Conservation (phyloP, 208 protist genomes). For the Leishmania amazonensis region DNA sequence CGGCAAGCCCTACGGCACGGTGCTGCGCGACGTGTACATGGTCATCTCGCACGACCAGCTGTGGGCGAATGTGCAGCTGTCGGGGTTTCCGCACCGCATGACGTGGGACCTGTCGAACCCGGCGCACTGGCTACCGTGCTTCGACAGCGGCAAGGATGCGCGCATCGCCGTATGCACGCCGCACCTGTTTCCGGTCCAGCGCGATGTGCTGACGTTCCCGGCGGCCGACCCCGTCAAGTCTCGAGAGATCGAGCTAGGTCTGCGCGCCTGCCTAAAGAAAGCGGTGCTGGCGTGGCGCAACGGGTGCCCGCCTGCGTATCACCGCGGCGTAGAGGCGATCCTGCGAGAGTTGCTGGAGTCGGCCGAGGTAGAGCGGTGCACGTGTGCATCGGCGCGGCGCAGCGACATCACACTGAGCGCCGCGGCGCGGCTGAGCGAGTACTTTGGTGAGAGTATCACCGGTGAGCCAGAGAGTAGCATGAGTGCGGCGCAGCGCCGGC, state of each 20-base stretch:
- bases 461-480: neutral
- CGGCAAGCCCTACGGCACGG: conserved; percentile 51
- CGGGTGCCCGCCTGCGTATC: conserved; percentile 52
- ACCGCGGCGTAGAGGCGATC: conserved; percentile 57
- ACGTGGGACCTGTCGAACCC: conserved; percentile 65
- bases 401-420: conserved; percentile 42
- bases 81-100: conserved; percentile 79
- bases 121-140: conserved; percentile 75
- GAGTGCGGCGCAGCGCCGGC: neutral
- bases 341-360: conserved; percentile 57
- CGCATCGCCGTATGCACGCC: conserved; percentile 40
- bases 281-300: conserved; percentile 74
- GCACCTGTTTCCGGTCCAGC: conserved; percentile 65
- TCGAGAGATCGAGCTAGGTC: conserved; percentile 64
- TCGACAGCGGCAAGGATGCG: conserved; percentile 40
- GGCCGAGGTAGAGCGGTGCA: conserved; percentile 65
- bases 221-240: conserved; percentile 41
- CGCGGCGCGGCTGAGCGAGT: conserved; percentile 50
- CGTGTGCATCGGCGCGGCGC: conserved; percentile 43
- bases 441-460: conserved; percentile 53
- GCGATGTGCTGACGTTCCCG: conserved; percentile 54
- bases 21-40: conserved; percentile 70
- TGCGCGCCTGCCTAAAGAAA: conserved; percentile 43
- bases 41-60: conserved; percentile 81
- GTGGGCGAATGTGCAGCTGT: conserved; percentile 84